Evolutionary conservation across 345 rosid species (phyloP), one percentile per base, ranked within the genome.

Genomic region (Hibiscus syriacus): DNA sequence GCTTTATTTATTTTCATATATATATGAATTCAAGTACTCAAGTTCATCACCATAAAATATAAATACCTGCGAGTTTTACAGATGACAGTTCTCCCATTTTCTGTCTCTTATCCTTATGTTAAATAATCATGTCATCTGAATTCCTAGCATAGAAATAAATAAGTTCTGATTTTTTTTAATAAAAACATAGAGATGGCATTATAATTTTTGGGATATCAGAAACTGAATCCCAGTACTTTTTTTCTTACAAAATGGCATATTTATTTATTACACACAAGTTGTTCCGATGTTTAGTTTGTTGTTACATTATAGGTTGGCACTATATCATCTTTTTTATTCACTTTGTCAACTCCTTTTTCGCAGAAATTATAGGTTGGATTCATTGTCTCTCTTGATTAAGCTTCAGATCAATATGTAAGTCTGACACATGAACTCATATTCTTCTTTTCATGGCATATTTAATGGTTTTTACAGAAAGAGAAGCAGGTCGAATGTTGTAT

Each of bases 291-390:
- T 53, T 13, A 53, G 16, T 45, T 45, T 43, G 22, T 25, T 43
- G 54, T 25, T 32, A 43, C 5, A 63, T 25, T 20, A 16, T 43
- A 25, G 22, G 20, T 63, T 5, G 25, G 36, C 19, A 36, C 2
- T 10, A 22, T 20, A 52, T 7, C 16, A 52, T 52, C n/a, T 43
- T 13, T 41, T 30, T 8, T 26, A 26, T 45, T 45, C 8, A 26
- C 34, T 16, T 25, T 12, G 55, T 36, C 22, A 23, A 43, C 34
- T 23, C 30, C 67, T 1, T 3, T 8, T 20, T 62, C 2, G 22
- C 67, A 62, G 67, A 62, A 62, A 23, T 13, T 20, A 10, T 16
- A 5, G 26, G 52, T 56, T 27, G 52, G 66, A 16, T 69, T 58
- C 16, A 19, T 46, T 52, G 13, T 3, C 16, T 67, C 61, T 11